phyloP scores from a whole-genome alignment of 2,329 filamentous ascomycete species.

The Neofusicoccum sp. region DNA sequence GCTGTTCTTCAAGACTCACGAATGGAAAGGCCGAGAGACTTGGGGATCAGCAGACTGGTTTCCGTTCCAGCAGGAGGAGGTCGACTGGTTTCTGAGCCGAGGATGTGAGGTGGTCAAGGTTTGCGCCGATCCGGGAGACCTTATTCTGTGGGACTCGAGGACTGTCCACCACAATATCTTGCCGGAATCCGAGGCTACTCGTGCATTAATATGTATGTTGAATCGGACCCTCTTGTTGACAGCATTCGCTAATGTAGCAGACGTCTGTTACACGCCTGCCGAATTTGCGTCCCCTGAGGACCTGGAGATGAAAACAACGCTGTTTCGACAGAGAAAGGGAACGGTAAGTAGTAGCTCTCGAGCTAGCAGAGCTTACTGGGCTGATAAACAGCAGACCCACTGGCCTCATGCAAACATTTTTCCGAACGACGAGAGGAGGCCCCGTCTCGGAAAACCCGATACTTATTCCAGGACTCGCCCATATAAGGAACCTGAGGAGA shows the following conservation, averaged over 20 bases:
- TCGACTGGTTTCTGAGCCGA: conserved; percentile 46
- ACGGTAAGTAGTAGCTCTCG: neutral
- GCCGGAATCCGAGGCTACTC: conserved; percentile 36
- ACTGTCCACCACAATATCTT: conserved; percentile 47
- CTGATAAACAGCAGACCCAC: conserved; percentile 7
- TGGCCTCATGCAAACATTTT: conserved; percentile 20
- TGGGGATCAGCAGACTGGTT: conserved; percentile 43
- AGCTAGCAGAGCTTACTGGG: too few species aligned
- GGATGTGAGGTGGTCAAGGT: conserved; percentile 47
- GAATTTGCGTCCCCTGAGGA: conserved; percentile 18
- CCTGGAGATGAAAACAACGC: conserved; percentile 27
- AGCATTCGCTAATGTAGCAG: neutral
- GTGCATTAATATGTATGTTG: conserved; percentile 13
- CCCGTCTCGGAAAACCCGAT: neutral
- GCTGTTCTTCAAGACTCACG: conserved; percentile 43
- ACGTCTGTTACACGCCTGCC: conserved; percentile 13
- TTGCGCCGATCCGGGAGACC: conserved; percentile 45
- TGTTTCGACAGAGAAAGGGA: conserved; percentile 18
- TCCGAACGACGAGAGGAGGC: neutral
- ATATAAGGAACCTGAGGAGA: conserved; percentile 5
- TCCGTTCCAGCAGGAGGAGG: conserved; percentile 46
- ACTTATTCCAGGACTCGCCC: neutral
- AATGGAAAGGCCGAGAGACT: conserved; percentile 32
- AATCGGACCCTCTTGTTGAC: neutral
- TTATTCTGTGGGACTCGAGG: conserved; percentile 51